phyloP scores from a whole-genome alignment of 2,329 filamentous ascomycete species.

The Alternaria longipes region DNA sequence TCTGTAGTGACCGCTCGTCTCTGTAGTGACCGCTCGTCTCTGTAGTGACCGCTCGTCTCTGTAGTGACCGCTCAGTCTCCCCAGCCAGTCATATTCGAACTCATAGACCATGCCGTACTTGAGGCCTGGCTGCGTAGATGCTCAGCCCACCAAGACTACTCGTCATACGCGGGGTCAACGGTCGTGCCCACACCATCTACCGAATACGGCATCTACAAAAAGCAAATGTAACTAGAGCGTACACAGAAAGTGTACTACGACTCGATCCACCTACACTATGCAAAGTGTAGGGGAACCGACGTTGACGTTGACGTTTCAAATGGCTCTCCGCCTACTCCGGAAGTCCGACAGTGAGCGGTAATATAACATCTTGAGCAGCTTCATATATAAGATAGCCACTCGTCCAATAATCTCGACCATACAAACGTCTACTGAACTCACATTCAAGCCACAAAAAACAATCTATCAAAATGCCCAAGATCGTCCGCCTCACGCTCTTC shows the following conservation, averaged over 20 bases:
- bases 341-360: conserved; percentile 10
- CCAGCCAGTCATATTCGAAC: too few relatives aligned
- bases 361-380: not conserved
- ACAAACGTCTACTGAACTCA: not conserved
- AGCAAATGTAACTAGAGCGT: conserved; percentile 6
- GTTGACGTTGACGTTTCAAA: conserved; percentile 11
- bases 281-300: conserved; percentile 32
- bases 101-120: too few relatives aligned
- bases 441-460: not conserved
- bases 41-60: too few relatives aligned
- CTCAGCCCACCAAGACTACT: too few relatives aligned
- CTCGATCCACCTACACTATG: conserved; percentile 11
- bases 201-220: not conserved
- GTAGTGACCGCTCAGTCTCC: too few relatives aligned
- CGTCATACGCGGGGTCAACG: too few relatives aligned
- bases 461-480: conserved; percentile 39
- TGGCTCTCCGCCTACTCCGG: conserved; percentile 41
- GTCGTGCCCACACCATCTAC: not conserved
- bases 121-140: too few relatives aligned
- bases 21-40: too few relatives aligned
- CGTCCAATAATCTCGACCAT: not conserved
- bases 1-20: too few relatives aligned
- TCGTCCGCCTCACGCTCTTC: conserved; percentile 51
- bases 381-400: not conserved
- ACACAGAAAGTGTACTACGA: not conserved